Percentiles rank a stretch among this genome's conserved stretches.
These are phyloP conservation scores for Euphorbia lathyris DNA, from an alignment of 345 rosid genomes.

Conservation along the genomic window DNA sequence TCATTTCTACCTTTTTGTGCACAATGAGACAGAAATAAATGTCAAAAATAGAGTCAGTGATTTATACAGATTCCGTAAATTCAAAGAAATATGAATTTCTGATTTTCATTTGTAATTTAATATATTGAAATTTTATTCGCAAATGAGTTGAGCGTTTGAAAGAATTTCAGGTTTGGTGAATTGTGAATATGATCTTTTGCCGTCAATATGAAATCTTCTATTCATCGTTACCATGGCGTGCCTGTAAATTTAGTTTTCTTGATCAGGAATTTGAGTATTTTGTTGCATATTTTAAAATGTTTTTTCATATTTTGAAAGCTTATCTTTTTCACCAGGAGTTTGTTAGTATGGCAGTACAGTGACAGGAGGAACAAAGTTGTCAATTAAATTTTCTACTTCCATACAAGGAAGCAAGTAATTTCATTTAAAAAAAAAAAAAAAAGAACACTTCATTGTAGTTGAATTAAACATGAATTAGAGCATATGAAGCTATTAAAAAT, in stretches of 20 bases:
- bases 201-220: no score
- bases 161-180: background rate
- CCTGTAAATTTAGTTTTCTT: no score
- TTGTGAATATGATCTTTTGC: background rate
- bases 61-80: background rate
- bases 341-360: background rate
- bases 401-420: background rate
- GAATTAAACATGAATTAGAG: background rate
- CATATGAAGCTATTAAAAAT: background rate
- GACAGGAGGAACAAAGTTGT: background rate
- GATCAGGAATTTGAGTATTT: constrained; percentile 2
- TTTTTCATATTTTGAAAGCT: background rate
- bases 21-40: background rate
- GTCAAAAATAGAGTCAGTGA: no score
- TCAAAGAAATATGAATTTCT: background rate
- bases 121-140: background rate
- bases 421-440: background rate
- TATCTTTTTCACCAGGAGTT: background rate
- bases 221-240: background rate
- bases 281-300: background rate
- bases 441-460: background rate
- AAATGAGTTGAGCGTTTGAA: background rate
- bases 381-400: constrained; percentile 1
- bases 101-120: background rate
- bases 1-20: background rate